A percentile compares a stretch with the other conserved stretches of the same genome.
Conservation (phyloP, 768 basidiomycete species). For the Mycena indigotica region DNA sequence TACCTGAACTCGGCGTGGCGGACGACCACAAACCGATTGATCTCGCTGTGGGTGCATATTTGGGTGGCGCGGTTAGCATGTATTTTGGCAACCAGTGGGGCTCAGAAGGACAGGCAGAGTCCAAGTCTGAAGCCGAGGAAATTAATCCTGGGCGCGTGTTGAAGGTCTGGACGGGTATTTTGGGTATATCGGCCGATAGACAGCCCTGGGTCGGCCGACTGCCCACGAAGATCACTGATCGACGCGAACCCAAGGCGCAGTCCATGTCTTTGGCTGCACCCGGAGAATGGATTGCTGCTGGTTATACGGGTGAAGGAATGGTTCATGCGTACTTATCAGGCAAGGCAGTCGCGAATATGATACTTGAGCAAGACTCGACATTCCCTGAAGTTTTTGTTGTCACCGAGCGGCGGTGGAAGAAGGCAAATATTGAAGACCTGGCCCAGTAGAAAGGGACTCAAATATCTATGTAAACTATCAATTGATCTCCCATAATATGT, state of each 20-base stretch:
- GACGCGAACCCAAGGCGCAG: slow-evolving; percentile 21
- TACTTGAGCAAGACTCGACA: not conserved
- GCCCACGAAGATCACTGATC: slow-evolving; percentile 49
- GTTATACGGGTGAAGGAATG: slow-evolving; percentile 75
- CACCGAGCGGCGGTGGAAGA: not conserved
- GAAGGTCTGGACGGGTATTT: slow-evolving; percentile 62
- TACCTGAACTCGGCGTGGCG: not conserved
- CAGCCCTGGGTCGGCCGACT: slow-evolving; percentile 72
- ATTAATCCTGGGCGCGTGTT: slow-evolving; percentile 33
- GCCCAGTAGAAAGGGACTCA: not conserved
- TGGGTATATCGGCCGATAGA: slow-evolving; percentile 61
- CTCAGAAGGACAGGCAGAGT: slow-evolving; percentile 17
- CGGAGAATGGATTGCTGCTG: slow-evolving; percentile 73
- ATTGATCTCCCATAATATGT: no score
- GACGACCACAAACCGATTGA: not conserved
- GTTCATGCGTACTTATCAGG: slow-evolving; percentile 66
- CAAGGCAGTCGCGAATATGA: slow-evolving; percentile 58
- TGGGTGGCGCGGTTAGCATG: slow-evolving; percentile 44
- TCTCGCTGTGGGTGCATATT: slow-evolving; percentile 26
- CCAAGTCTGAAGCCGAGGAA: slow-evolving; percentile 16
- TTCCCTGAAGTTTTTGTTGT: slow-evolving; percentile 27
- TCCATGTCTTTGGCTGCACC: slow-evolving; percentile 32
- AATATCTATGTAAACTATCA: no score
- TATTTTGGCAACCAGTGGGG: slow-evolving; percentile 57
- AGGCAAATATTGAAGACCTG: not conserved